Conservation (phyloP, 176 grass and related monocot species). For the Juncus inflexus region DNA sequence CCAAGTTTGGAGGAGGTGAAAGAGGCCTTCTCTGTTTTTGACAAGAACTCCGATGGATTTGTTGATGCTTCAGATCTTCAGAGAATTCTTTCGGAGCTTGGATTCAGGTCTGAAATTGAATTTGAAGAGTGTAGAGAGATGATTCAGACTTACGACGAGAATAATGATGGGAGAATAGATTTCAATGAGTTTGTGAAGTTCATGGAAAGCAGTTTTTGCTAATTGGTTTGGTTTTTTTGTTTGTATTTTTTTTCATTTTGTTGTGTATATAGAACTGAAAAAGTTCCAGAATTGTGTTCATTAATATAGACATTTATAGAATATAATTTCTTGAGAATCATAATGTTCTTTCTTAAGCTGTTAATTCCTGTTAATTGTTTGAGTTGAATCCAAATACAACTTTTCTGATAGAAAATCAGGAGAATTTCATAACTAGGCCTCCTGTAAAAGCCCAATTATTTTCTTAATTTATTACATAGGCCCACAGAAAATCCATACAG, state of each 20-base stretch:
- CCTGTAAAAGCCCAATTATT: too few relatives aligned
- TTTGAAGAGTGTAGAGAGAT: conserved; percentile 49
- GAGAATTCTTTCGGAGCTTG: conserved; percentile 56
- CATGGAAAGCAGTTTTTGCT: conserved; percentile 42
- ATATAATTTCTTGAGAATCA: too few relatives aligned
- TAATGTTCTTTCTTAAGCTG: too few relatives aligned
- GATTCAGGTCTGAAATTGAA: conserved; percentile 30
- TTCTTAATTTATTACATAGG: too few relatives aligned
- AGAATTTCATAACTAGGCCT: too few relatives aligned
- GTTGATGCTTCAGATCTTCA: conserved; percentile 59
- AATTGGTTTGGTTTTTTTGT: conserved; percentile 13
- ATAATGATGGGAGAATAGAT: conserved; percentile 68
- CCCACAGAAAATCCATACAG: too few relatives aligned
- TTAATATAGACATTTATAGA: neutral
- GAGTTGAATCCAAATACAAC: too few relatives aligned
- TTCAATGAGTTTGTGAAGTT: conserved; percentile 66
- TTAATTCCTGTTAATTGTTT: too few relatives aligned
- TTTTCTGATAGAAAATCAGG: too few relatives aligned
- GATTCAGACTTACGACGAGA: conserved; percentile 59
- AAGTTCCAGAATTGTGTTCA: neutral
- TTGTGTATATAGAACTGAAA: conserved; percentile 29
- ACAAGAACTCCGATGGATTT: conserved; percentile 60
- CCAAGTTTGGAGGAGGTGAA: conserved; percentile 52
- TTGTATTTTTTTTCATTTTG: conserved; percentile 26
- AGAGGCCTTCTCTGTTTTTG: conserved; percentile 67